Evolutionary conservation across 2,329 filamentous ascomycete genomes (phyloP).

Genomic region (Trichoderma cornu-damae): DNA sequence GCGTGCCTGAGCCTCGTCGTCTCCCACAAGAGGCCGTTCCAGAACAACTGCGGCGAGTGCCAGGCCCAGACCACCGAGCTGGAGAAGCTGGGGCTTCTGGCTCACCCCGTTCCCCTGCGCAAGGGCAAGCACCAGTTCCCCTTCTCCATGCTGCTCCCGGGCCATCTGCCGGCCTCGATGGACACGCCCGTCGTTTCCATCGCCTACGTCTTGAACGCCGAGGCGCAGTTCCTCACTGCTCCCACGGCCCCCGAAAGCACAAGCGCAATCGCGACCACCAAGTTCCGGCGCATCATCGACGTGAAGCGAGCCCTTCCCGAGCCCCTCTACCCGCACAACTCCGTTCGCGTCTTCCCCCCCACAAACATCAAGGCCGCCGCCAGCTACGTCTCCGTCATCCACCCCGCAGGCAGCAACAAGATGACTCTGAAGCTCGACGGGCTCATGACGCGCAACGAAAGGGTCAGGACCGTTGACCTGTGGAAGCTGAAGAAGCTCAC

Average conservation of each 20-base stretch:
- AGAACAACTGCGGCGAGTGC: slow-evolving; percentile 73
- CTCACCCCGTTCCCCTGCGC: slow-evolving; percentile 46
- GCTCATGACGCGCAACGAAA: slow-evolving; percentile 65
- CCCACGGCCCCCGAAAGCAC: neutral
- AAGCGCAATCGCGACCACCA: slow-evolving; percentile 40
- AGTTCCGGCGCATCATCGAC: slow-evolving; percentile 61
- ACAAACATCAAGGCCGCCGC: slow-evolving; percentile 88
- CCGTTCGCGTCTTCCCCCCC: slow-evolving; percentile 89
- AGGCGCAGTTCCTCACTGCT: slow-evolving; percentile 36
- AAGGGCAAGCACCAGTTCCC: slow-evolving; percentile 70
- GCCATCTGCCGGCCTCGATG: slow-evolving; percentile 78
- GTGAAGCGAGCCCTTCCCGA: slow-evolving; percentile 72
- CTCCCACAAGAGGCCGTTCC: slow-evolving; percentile 76
- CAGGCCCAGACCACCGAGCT: slow-evolving; percentile 65
- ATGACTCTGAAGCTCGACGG: slow-evolving; percentile 79
- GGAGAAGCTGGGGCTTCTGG: slow-evolving; percentile 73
- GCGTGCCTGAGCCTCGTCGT: slow-evolving; percentile 67
- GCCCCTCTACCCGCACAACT: slow-evolving; percentile 76
- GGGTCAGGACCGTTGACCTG: slow-evolving; percentile 65
- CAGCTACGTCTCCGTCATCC: slow-evolving; percentile 74
- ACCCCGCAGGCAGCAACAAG: slow-evolving; percentile 78
- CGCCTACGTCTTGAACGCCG: slow-evolving; percentile 71
- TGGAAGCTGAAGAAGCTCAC: slow-evolving; percentile 90
- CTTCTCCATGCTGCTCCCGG: slow-evolving; percentile 80
- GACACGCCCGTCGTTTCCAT: slow-evolving; percentile 68